These are phyloP conservation scores for Margaritispora aquatica DNA, from an alignment of 495 filamentous ascomycete genomes.

Conservation along the genomic window DNA sequence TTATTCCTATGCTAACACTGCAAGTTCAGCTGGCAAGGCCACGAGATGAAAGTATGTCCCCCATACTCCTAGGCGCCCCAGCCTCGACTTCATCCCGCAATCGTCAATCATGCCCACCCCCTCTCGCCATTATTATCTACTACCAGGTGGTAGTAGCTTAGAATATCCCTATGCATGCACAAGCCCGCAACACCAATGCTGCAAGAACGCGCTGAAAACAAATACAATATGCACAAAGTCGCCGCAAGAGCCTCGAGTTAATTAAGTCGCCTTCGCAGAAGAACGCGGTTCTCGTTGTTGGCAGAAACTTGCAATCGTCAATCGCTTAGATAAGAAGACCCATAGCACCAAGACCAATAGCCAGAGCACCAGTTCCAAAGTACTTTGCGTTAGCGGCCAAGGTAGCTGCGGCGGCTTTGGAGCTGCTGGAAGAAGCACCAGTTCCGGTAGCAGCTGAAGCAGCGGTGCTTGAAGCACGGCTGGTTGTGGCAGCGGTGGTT, in stretches of 20 bases:
- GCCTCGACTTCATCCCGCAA: not conserved
- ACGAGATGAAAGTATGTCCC: not conserved
- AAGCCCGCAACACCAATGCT: slow-evolving; percentile 26
- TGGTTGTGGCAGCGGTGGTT: slow-evolving; percentile 19
- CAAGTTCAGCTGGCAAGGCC: not conserved
- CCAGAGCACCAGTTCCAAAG: slow-evolving; percentile 29
- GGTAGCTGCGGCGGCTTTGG: slow-evolving; percentile 26
- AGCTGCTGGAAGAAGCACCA: slow-evolving; percentile 11
- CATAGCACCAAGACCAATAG: slow-evolving; percentile 29
- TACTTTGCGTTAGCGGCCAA: slow-evolving; percentile 25
- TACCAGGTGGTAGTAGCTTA: not conserved
- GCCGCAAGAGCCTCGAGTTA: not conserved
- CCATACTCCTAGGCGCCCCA: not conserved
- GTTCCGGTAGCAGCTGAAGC: slow-evolving; percentile 8
- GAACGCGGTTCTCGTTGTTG: not conserved
- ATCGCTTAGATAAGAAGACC: not conserved
- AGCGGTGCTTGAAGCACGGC: slow-evolving; percentile 16
- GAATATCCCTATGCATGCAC: not conserved
- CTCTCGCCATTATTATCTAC: not conserved
- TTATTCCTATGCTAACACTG: not conserved
- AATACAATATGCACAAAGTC: slow-evolving; percentile 23
- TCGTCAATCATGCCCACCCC: not conserved
- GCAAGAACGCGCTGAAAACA: slow-evolving; percentile 19
- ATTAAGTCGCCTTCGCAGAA: not conserved
- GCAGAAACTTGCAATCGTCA: not conserved